Percentiles rank a stretch among this genome's conserved stretches.
These are phyloP conservation scores for Aspergillus transmontanensis DNA, from an alignment of 2,329 filamentous ascomycete genomes.

Conservation along the genomic window DNA sequence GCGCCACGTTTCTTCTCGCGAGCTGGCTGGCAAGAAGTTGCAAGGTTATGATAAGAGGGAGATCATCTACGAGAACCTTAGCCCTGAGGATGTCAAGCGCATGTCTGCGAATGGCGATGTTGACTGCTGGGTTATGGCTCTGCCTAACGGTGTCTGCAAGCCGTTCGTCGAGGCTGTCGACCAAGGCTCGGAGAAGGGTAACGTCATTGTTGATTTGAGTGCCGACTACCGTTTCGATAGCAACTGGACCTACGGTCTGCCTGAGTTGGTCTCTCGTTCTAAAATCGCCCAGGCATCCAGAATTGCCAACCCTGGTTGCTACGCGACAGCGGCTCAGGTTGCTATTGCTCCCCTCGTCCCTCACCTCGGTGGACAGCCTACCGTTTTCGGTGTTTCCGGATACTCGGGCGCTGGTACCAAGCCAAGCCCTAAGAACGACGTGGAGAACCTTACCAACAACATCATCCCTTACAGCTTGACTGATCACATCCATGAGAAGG, in stretches of 20 bases:
- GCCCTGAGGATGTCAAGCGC: constrained; percentile 78
- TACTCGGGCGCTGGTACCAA: constrained; percentile 96
- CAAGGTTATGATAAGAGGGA: constrained; percentile 89
- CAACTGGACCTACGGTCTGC: constrained; percentile 86
- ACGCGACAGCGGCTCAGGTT: constrained; percentile 89
- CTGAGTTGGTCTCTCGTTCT: constrained; percentile 77
- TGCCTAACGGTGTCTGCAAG: constrained; percentile 93
- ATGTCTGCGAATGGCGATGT: constrained; percentile 84
- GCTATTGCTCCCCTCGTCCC: constrained; percentile 81
- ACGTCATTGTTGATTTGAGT: constrained; percentile 89
- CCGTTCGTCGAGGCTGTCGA: constrained; percentile 90
- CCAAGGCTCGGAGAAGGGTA: constrained; percentile 66
- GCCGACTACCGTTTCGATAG: constrained; percentile 91
- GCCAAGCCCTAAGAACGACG: constrained; percentile 90
- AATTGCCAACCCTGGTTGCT: constrained; percentile 93
- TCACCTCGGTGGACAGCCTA: constrained; percentile 76
- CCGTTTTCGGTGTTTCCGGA: constrained; percentile 86
- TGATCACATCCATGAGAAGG: constrained; percentile 91
- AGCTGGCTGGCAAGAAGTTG: constrained; percentile 83
- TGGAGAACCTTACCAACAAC: constrained; percentile 80
- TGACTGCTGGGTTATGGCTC: constrained; percentile 96
- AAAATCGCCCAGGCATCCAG: constrained; percentile 76
- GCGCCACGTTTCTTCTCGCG: constrained; percentile 87
- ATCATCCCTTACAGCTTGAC: constrained; percentile 89
- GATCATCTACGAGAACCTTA: constrained; percentile 89